Evolutionary conservation across 2,329 filamentous ascomycete species (phyloP).

Genomic region (Aspergillus tubingensis): DNA sequence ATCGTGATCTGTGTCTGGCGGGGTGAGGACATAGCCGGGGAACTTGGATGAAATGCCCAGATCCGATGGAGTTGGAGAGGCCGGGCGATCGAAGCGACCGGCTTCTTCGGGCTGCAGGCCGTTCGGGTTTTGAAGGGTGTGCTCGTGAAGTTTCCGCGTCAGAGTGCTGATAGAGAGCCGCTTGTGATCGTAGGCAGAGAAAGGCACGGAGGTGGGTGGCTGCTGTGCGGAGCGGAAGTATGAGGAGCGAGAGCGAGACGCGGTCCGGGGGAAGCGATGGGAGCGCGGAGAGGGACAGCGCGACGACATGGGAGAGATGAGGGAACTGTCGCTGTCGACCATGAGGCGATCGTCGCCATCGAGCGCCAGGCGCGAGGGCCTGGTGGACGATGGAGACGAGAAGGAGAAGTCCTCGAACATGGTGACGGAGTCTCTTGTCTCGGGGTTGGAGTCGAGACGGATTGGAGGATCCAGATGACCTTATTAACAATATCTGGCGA

Average conservation of each 20-base stretch:
- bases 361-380: conserved; percentile 28
- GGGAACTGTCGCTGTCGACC: conserved; percentile 38
- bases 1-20: conserved; percentile 42
- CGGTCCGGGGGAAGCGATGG: conserved; percentile 32
- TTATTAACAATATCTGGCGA: neutral
- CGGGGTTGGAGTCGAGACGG: neutral
- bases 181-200: conserved; percentile 43
- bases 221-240: conserved; percentile 38
- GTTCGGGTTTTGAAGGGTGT: conserved; percentile 35
- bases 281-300: conserved; percentile 45
- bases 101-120: conserved; percentile 19
- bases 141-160: conserved; percentile 44
- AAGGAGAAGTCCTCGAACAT: conserved; percentile 50
- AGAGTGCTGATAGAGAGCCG: conserved; percentile 44
- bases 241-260: conserved; percentile 36
- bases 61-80: conserved; percentile 23
- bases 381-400: conserved; percentile 37
- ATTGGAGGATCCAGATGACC: neutral
- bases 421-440: conserved; percentile 2
- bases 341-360: conserved; percentile 39
- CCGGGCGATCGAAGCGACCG: conserved; percentile 13
- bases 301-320: conserved; percentile 46
- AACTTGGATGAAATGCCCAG: conserved; percentile 15
- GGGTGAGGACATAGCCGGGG: conserved; percentile 37
- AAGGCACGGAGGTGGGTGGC: conserved; percentile 47